These are phyloP conservation scores for Calocera viscosa DNA, from an alignment of 768 basidiomycete genomes.

Conservation along the genomic window DNA sequence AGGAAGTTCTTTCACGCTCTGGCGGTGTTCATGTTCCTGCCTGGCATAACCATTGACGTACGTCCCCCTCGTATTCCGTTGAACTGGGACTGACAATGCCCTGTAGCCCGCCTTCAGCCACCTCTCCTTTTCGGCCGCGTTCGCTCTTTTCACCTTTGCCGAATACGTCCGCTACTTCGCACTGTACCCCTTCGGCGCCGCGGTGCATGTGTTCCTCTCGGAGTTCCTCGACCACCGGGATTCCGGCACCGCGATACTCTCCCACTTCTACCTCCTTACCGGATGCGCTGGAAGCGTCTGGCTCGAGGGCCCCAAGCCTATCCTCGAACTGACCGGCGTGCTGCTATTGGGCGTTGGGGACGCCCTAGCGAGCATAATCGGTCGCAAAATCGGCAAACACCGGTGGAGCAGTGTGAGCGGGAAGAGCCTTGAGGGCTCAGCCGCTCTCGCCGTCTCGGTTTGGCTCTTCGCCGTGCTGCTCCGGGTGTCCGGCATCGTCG, in stretches of 20 bases:
- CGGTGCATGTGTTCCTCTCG: constrained; percentile 89
- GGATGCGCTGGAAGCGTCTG: constrained; percentile 90
- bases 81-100: background rate
- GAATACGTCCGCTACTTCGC: constrained; percentile 99
- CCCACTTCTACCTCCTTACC: constrained; percentile 92
- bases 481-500: constrained; percentile 54
- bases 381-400: constrained; percentile 65
- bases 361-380: constrained; percentile 79
- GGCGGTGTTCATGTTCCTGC: constrained; percentile 92
- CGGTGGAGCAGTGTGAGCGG: constrained; percentile 73
- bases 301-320: constrained; percentile 69
- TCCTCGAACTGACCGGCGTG: constrained; percentile 70
- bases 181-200: constrained; percentile 87
- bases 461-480: constrained; percentile 56
- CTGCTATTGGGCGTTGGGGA: constrained; percentile 86
- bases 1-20: constrained; percentile 95
- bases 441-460: constrained; percentile 65
- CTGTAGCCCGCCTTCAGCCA: constrained; percentile 89
- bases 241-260: constrained; percentile 86
- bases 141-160: constrained; percentile 87
- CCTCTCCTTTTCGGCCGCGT: constrained; percentile 85
- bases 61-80: constrained; percentile 27
- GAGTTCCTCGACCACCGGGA: constrained; percentile 96
- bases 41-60: constrained; percentile 85
- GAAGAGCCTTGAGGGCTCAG: constrained; percentile 87